Evolutionary conservation across 345 rosid species (phyloP).

Genomic region (Eutrema heterophyllum): DNA sequence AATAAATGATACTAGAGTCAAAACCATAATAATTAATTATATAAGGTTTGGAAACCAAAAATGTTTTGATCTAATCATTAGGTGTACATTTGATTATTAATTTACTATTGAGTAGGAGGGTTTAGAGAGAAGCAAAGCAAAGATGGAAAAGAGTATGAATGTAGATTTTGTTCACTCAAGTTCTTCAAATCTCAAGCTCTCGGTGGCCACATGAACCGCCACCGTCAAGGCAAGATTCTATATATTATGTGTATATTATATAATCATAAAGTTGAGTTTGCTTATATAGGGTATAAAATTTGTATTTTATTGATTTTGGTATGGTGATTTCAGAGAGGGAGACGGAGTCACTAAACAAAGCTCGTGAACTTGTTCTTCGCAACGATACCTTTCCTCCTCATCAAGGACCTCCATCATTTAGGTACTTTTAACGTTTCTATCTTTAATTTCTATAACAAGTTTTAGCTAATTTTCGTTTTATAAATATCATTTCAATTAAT

Average conservation of each 20-base stretch:
- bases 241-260: background rate
- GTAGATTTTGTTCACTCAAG: slow-evolving; percentile 99
- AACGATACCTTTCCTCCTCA: slow-evolving; percentile 55
- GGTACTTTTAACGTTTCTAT: slow-evolving; percentile 27
- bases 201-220: slow-evolving; percentile 99
- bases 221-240: slow-evolving; percentile 77
- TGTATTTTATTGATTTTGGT: slow-evolving; percentile 20
- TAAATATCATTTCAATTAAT: background rate
- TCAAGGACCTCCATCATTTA: slow-evolving; percentile 41
- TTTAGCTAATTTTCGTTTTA: background rate
- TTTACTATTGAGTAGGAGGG: slow-evolving; percentile 32
- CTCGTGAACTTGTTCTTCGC: slow-evolving; percentile 92
- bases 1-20: background rate
- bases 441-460: background rate
- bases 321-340: slow-evolving; percentile 70
- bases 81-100: slow-evolving; percentile 31
- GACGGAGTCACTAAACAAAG: slow-evolving; percentile 95
- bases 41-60: slow-evolving; percentile 29
- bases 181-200: slow-evolving; percentile 99
- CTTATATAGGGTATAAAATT: slow-evolving; percentile 11
- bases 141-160: slow-evolving; percentile 90
- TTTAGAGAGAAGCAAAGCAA: slow-evolving; percentile 62
- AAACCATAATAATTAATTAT: slow-evolving; percentile 4
- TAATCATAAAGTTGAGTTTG: background rate
- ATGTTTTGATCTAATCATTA: slow-evolving; percentile 14